These are phyloP conservation scores for Pezicula neosporulosa DNA, from an alignment of 2,329 filamentous ascomycete species.

Conservation along the genomic window DNA sequence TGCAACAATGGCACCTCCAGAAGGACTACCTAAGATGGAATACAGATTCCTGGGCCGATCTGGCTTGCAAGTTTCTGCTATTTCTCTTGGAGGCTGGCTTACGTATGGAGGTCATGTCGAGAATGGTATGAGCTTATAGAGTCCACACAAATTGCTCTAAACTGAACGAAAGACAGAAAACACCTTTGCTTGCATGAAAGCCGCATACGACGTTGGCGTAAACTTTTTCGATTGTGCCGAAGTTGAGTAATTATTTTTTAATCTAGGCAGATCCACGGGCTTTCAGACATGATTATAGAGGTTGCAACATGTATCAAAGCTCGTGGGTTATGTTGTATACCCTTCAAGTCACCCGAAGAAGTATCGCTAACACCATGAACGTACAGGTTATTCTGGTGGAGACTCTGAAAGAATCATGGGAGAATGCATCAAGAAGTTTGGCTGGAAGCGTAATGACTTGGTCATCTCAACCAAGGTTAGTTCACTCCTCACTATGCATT, in stretches of 20 bases:
- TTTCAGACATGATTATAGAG: too few species aligned
- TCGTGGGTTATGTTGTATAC: too few species aligned
- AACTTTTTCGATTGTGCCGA: conserved; percentile 59
- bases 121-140: conserved; percentile 41
- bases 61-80: conserved; percentile 70
- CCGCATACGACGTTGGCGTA: conserved; percentile 53
- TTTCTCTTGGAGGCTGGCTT: conserved; percentile 69
- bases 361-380: too few species aligned
- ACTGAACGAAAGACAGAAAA: conserved; percentile 39
- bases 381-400: conserved; percentile 42
- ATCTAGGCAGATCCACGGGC: too few species aligned
- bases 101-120: conserved; percentile 74
- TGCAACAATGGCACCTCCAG: conserved; percentile 28
- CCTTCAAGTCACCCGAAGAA: too few species aligned
- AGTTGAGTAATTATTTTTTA: background rate
- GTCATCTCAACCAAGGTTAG: conserved; percentile 52
- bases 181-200: conserved; percentile 58
- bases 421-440: conserved; percentile 51
- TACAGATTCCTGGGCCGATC: conserved; percentile 70
- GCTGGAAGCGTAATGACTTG: conserved; percentile 53
- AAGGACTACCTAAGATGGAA: conserved; percentile 53
- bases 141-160: background rate
- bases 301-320: too few species aligned
- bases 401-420: conserved; percentile 53
- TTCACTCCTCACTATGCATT: background rate